Evolutionary conservation across 139 green algal species (phyloP), one percentile per base, ranked within the genome.

Genomic region (Spirogloea muscicola): DNA sequence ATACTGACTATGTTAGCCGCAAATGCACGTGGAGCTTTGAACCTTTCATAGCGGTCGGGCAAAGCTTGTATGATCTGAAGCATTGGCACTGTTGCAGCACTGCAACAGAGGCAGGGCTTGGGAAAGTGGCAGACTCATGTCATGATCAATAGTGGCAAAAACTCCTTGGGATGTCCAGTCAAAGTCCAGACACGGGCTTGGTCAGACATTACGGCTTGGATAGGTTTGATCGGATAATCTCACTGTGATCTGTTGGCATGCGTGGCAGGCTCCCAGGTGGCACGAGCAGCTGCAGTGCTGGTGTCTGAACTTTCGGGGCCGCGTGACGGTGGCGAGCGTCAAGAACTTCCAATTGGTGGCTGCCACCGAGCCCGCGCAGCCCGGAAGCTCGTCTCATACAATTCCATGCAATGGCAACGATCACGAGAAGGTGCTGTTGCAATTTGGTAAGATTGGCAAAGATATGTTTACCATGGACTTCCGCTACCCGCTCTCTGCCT

Each of bases 271-370:
- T 29, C 93, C 93, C 0, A 86, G 91, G 48, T 98, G 93, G 93
- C 96, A 97, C 80, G 87, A 93, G 0, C 86, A 86, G 66, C 81
- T 87, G 42, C 86, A 88, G 46, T 96, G 93, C 25, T 98, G 93
- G 85, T 97, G 92, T 85, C 84, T 99, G 10, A 98, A 99, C 83
- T 99, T 99, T 87, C 89, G 91, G 51, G 94, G 94, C 1, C 85
- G 94, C 31, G 94, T 99, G n/a, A 98, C 95, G 48, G 85, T 93
- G 62, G 93, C 94, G 27, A 91, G 81, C 3, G 94, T 99, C 0
- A 99, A 99, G 80, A 99, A 99, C 84, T 98, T 99, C 84, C 94
- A 99, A 87, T 83, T 97, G 7, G 65, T 76, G 48, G 64, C 43
- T 0, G 87, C 90, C n/a, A 78, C 86, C 10, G 55, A 64, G 55